Base-by-base conservation (phyloP, 2,329 filamentous ascomycete genomes). In the Fonsecaea erecta region DNA sequence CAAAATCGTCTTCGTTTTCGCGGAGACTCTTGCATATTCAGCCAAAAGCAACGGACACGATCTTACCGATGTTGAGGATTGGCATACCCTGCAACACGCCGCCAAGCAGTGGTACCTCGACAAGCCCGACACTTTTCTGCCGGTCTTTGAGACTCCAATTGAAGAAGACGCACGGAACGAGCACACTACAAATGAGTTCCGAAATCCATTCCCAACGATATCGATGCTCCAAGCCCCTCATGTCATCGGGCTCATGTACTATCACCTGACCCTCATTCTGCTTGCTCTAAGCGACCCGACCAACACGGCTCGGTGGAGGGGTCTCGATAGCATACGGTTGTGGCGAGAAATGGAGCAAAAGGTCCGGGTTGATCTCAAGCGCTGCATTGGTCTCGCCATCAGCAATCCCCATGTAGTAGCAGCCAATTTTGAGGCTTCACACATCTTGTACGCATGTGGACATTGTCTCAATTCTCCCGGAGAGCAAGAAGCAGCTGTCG, bases 161-260 rank as follows among this genome's bases (percentile, higher is more conserved):
- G 43, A 48, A 24, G n/a, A 21, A 12, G 2, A 18, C 18, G 43
- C 43, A 12, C 43, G 2, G 21, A 11, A 24, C 5, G 21, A 24
- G 21, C 18, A 11, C 24, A 11, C 43, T 3, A 11, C 18, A 12
- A 4, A 18, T 2, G 43, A 24, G 21, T 24, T 11, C 18, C 43
- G 43, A 2, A 48, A 11, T n/a, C 51, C 51, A 18, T 53, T 53
- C 26, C 51, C 51, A n/a, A 53, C 51, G 14, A 34, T 53, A 8
- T 53, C 26, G 26, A 53, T 53, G 51, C 51, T 53, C 51, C 51
- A 53, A n/a, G 51, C 51, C n/a, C 51, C 51, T 18, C 51, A 53
- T 34, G 51, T 53, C 26, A 53, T 53, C 6, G 51, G 51, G 14
- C 26, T 53, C 4, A 53, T 53, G 51, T 53, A 53, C 51, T 53